Conservation (phyloP, 352 stramenopile species). For the Globisporangium parvum region DNA sequence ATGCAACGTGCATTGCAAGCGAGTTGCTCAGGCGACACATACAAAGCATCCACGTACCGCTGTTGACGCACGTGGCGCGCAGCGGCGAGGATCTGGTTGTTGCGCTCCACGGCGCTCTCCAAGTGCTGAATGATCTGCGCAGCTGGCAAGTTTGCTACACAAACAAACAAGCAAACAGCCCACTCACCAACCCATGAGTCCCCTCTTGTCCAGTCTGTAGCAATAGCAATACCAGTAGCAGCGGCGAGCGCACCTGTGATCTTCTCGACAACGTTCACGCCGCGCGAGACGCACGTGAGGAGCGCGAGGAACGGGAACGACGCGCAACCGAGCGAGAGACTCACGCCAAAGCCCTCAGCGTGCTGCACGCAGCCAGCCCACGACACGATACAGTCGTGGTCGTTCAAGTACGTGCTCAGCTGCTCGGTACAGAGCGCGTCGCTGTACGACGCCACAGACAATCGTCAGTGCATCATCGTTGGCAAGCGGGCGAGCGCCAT, state of each 20-base stretch:
- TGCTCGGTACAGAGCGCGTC: constrained; percentile 63
- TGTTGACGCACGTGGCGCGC: constrained; percentile 68
- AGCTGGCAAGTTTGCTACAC: constrained; percentile 49
- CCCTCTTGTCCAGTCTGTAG: background rate
- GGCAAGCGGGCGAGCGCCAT: no score
- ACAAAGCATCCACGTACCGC: constrained; percentile 17
- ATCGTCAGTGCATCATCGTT: background rate
- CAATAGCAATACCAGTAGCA: background rate
- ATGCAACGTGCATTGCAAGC: background rate
- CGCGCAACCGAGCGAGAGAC: constrained; percentile 76
- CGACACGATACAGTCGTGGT: constrained; percentile 76
- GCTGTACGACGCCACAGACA: constrained; percentile 13
- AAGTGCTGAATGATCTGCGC: constrained; percentile 56
- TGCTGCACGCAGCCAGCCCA: constrained; percentile 81
- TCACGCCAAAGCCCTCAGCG: constrained; percentile 72
- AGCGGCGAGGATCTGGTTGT: constrained; percentile 68
- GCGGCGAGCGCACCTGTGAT: constrained; percentile 47
- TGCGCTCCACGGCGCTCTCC: constrained; percentile 51
- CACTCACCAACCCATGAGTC: background rate
- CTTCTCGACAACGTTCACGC: constrained; percentile 82
- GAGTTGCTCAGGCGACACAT: no score
- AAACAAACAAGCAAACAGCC: background rate
- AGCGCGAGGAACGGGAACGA: constrained; percentile 78
- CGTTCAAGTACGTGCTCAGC: constrained; percentile 68
- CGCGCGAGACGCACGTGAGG: constrained; percentile 70